A percentile compares a stretch with the other conserved stretches of the same genome.
Conservation (phyloP, 164 flowering plant genomes). For the Vitis riparia region DNA sequence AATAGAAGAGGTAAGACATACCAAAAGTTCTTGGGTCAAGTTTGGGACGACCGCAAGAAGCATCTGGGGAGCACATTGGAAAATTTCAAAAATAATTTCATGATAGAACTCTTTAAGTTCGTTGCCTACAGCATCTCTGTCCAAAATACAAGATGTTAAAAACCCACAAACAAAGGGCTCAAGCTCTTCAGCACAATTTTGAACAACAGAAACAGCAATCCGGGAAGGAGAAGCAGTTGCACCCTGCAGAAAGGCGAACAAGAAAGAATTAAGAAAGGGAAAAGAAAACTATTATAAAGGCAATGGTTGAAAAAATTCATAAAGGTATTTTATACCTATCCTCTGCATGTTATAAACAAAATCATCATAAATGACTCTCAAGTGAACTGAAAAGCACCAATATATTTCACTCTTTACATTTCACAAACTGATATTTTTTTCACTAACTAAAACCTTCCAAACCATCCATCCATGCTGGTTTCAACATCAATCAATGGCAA, state of each 20-base stretch:
- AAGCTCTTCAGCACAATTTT: conserved; percentile 57
- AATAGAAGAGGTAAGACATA: conserved; percentile 24
- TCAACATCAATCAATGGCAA: no score
- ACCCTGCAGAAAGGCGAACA: conserved; percentile 40
- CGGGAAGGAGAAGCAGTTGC: conserved; percentile 48
- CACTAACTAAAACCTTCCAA: no score
- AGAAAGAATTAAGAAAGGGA: neutral
- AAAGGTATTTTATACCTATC: neutral
- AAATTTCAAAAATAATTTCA: conserved; percentile 72
- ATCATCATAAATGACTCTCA: no score
- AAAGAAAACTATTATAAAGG: neutral
- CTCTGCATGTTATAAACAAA: no score
- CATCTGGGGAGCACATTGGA: conserved; percentile 74
- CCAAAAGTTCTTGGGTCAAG: conserved; percentile 77
- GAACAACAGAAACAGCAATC: conserved; percentile 74
- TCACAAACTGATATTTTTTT: no score
- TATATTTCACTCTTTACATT: no score
- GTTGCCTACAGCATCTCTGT: conserved; percentile 58
- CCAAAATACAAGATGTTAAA: conserved; percentile 66
- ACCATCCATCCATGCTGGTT: no score
- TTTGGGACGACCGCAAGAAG: conserved; percentile 80
- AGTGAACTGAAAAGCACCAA: no score
- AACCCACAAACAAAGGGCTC: conserved; percentile 62
- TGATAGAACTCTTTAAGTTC: conserved; percentile 79
- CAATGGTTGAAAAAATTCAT: neutral